Conservation (phyloP, 441 rosid species). For the Eugenia klotzschiana region DNA sequence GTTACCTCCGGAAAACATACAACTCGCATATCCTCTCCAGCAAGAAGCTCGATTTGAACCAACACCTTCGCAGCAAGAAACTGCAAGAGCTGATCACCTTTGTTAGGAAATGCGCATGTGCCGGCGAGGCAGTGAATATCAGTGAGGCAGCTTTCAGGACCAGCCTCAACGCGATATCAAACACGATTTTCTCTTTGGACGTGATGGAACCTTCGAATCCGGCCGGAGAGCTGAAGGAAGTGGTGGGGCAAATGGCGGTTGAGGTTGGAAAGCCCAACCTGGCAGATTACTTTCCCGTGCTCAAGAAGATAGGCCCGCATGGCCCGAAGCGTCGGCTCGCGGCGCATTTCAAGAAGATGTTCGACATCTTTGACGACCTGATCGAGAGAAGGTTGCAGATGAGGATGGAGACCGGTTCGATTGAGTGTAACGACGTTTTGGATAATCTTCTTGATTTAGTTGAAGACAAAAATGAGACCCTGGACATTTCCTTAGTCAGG, state of each 20-base stretch:
- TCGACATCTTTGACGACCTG: not conserved
- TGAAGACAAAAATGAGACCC: not conserved
- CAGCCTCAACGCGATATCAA: not conserved
- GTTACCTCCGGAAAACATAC: not conserved
- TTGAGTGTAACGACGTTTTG: not conserved
- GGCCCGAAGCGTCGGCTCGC: not conserved
- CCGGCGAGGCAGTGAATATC: not conserved
- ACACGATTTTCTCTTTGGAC: not conserved
- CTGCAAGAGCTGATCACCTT: not conserved
- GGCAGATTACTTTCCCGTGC: not conserved
- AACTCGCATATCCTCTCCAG: not conserved
- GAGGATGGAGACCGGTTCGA: not conserved
- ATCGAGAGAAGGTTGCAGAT: not conserved
- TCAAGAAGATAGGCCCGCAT: not conserved
- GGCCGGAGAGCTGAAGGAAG: not conserved
- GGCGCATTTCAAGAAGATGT: not conserved
- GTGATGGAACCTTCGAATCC: not conserved
- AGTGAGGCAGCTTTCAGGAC: not conserved
- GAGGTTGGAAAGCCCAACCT: not conserved
- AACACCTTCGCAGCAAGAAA: not conserved
- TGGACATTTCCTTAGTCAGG: not conserved
- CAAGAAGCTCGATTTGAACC: constrained; percentile 1
- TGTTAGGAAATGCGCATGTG: not conserved
- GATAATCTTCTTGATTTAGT: not conserved
- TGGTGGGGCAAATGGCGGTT: not conserved